Base-by-base conservation (phyloP, 2,329 filamentous ascomycete genomes). In the Claviceps cyperi region DNA sequence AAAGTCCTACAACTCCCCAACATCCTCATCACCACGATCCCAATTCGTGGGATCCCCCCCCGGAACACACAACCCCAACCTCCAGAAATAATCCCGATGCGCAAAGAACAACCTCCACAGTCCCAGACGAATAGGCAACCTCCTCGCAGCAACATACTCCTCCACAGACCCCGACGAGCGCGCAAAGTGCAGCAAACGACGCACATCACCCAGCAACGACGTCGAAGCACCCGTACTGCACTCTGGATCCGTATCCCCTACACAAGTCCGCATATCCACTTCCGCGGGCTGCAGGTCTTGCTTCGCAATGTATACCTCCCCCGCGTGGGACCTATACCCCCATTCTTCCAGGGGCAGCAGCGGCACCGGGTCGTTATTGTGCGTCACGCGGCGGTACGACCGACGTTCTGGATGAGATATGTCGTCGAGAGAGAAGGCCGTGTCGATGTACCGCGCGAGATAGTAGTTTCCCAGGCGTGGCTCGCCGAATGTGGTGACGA, bases 31-130 rank as follows among this genome's bases (percentile, higher is more conserved):
- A 19, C 9, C 6, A 6, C 22, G 32, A n/a, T 73, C 77, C 83
- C 83, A 86, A 57, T 86, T 77, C 44, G 72, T 70, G 2, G 82
- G 81, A 62, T 84, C 83, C 13, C 86, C 85, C 13, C 84, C 84
- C 0, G 91, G 90, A 2, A 96, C 73, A 67, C 92, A 98, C 35
- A 97, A 69, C 0, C 92, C 92, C 49, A 98, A 66, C 51, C 92
- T 76, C 86, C 88, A 94, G 67, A 98, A 97, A 66, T 98, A 98
- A 68, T 98, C 92, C 39, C 92, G 74, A 68, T 98, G 92, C 1
- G 90, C 86, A 65, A 94, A 94, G 61, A 97, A 83, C 7, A 96
- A 70, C 66, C 95, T 81, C 88, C 91, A 95, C n/a, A 94, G 75
- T 64, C 84, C 86, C 58, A 90, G 64, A 65, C 77, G 65, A 59